Evolutionary conservation across 2,329 filamentous ascomycete genomes (phyloP).

Genomic region (Ascochyta pisi): DNA sequence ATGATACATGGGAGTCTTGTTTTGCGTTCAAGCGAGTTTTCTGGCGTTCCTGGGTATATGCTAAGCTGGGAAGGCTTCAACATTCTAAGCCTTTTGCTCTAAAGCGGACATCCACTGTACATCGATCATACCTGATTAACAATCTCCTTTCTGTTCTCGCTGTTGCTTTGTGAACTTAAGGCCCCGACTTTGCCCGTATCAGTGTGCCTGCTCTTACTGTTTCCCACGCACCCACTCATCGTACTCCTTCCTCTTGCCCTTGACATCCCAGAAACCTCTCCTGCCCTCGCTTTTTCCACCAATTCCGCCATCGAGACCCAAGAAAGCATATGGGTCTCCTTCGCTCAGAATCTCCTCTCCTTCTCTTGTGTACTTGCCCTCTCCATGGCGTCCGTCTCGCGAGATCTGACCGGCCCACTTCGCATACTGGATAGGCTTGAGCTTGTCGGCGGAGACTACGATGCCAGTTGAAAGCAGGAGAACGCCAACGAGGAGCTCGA

Average conservation of each 20-base stretch:
- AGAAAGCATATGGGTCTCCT: slow-evolving; percentile 78
- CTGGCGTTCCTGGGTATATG: slow-evolving; percentile 1
- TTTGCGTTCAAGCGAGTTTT: slow-evolving; percentile 12
- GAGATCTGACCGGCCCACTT: slow-evolving; percentile 86
- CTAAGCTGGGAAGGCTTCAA: neutral
- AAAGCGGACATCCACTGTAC: neutral
- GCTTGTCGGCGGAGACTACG: slow-evolving; percentile 75
- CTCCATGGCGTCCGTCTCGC: slow-evolving; percentile 70
- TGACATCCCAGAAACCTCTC: slow-evolving; percentile 86
- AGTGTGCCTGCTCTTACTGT: slow-evolving; percentile 15
- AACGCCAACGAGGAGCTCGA: slow-evolving; percentile 84
- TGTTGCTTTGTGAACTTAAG: too few species aligned
- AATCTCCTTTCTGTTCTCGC: neutral
- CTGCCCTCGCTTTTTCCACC: slow-evolving; percentile 71
- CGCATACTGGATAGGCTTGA: slow-evolving; percentile 85
- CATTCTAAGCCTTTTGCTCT: neutral
- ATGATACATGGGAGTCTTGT: slow-evolving; percentile 2
- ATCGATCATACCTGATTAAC: neutral
- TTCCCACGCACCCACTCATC: slow-evolving; percentile 70
- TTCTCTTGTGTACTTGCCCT: slow-evolving; percentile 64
- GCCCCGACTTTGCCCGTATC: neutral
- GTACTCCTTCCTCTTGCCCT: slow-evolving; percentile 81
- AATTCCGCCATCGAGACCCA: slow-evolving; percentile 60
- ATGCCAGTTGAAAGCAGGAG: slow-evolving; percentile 83
- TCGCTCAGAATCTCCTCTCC: slow-evolving; percentile 69